Evolutionary conservation across 1,284 basidiomycete genomes (phyloP).

Genomic region (Ceratobasidium sp.): DNA sequence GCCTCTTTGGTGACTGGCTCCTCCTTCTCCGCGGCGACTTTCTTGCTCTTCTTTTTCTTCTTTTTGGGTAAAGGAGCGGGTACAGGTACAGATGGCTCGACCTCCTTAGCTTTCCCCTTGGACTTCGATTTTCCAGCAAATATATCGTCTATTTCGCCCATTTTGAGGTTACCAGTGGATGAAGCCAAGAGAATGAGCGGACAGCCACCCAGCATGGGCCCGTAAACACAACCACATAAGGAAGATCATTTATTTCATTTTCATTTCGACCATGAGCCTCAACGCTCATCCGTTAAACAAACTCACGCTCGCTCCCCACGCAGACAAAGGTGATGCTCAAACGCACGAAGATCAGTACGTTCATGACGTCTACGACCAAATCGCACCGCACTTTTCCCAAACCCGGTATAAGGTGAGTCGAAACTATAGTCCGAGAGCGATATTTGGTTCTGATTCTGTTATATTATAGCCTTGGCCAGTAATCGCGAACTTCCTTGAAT

Average conservation of each 20-base stretch:
- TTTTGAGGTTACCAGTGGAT: conserved; percentile 32
- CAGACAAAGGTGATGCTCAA: conserved; percentile 1
- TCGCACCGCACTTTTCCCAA: conserved; percentile 92
- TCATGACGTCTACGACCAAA: conserved; percentile 89
- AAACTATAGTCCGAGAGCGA: conserved; percentile 46
- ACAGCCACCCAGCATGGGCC: conserved; percentile 15
- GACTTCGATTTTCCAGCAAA: conserved; percentile 65
- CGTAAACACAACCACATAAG: conserved; percentile 4
- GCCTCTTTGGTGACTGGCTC: conserved; percentile 44
- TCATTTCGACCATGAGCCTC: conserved; percentile 17
- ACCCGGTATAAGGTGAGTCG: conserved; percentile 88
- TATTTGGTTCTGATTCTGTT: conserved; percentile 37
- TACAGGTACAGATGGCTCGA: conserved; percentile 50
- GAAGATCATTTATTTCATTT: conserved; percentile 1
- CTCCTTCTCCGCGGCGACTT: conserved; percentile 47
- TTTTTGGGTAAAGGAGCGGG: conserved; percentile 57
- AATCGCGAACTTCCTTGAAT: conserved; percentile 83
- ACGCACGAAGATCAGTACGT: conserved; percentile 78
- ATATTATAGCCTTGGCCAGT: conserved; percentile 90
- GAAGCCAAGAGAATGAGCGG: neutral
- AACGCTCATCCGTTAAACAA: conserved; percentile 26
- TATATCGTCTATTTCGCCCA: conserved; percentile 80
- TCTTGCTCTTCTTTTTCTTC: conserved; percentile 57
- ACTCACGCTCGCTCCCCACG: conserved; percentile 31
- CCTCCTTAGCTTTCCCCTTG: conserved; percentile 50